Conservation (phyloP, 2,329 filamentous ascomycete species). For the Colletotrichum brevisporum region DNA sequence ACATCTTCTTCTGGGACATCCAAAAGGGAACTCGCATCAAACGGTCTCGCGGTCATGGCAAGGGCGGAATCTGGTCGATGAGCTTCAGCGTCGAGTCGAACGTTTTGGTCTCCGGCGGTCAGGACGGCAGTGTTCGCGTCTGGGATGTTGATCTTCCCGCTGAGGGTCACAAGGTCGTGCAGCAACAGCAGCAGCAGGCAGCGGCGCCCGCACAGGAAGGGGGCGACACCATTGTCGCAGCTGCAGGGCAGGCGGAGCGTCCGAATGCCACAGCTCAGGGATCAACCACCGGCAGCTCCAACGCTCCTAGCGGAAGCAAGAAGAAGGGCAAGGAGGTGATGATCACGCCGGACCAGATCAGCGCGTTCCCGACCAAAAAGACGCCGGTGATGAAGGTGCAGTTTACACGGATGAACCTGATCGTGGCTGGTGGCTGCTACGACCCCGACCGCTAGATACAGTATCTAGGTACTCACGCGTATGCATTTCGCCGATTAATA, state of each 20-base stretch:
- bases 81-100: constrained; percentile 95
- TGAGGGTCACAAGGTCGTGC: constrained; percentile 71
- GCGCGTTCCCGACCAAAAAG: constrained; percentile 95
- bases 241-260: constrained; percentile 49
- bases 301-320: constrained; percentile 58
- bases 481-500: constrained; percentile 3
- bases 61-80: constrained; percentile 93
- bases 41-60: constrained; percentile 92
- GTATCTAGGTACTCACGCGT: not conserved
- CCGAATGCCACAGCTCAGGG: constrained; percentile 46
- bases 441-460: constrained; percentile 63
- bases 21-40: constrained; percentile 89
- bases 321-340: constrained; percentile 93
- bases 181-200: constrained; percentile 28
- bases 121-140: constrained; percentile 91
- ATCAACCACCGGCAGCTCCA: constrained; percentile 45
- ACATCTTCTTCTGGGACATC: constrained; percentile 95
- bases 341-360: constrained; percentile 93
- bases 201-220: constrained; percentile 44
- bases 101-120: constrained; percentile 89
- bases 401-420: constrained; percentile 95
- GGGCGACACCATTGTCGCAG: constrained; percentile 48
- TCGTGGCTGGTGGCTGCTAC: constrained; percentile 85
- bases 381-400: constrained; percentile 93
- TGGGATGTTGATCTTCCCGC: constrained; percentile 89